Base-by-base conservation (phyloP, 2,329 filamentous ascomycete genomes). In the Fusarium keratoplasticum region DNA sequence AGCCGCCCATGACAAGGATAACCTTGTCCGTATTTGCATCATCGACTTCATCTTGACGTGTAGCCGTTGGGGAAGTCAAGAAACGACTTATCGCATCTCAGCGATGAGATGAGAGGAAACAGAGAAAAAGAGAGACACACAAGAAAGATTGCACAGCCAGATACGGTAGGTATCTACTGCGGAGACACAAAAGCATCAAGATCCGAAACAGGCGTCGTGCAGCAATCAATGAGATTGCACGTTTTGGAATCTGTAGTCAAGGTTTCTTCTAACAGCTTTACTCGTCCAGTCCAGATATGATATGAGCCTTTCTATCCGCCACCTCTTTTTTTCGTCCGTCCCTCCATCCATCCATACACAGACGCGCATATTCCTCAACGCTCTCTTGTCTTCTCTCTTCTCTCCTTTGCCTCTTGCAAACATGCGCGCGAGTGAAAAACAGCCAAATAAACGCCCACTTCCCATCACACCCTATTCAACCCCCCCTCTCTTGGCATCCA, bases 381-480 rank as follows among this genome's bases (percentile, higher is more conserved):
- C 44, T 25, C 33, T 20, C 35, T 69, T 72, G 71, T 74, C 69
- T 33, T 63, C 71, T 72, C 71, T 74, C 74, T 61, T 66, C 72
- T 27, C 44, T 27, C 44, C 16, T 72, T 42, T 47, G 59, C 65
- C 61, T 50, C 58, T 61, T 42, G 22, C 36, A 38, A 38, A 38
- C 16, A 38, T 38, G 36, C 40, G 40, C 57, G 36, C 67, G 62
- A 58, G 18, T 63, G 22, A 52, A 64, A 71, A 73, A 64, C 62
- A 71, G 52, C 57, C 63, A 35, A 27, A 64, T 47, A 67, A 69
- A 74, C 71, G 71, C 71, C 64, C 52, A 67, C 61, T 69, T 57
- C 50, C 55, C 67, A 50, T 55, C 35, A 55, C 64, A 55, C 40
- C 40, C 40, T 42, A 22, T 22, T 42, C 40, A 14, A 13, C n/a